Evolutionary conservation across 495 filamentous ascomycete species (phyloP).

Genomic region (Massariosphaeria phaeospora): DNA sequence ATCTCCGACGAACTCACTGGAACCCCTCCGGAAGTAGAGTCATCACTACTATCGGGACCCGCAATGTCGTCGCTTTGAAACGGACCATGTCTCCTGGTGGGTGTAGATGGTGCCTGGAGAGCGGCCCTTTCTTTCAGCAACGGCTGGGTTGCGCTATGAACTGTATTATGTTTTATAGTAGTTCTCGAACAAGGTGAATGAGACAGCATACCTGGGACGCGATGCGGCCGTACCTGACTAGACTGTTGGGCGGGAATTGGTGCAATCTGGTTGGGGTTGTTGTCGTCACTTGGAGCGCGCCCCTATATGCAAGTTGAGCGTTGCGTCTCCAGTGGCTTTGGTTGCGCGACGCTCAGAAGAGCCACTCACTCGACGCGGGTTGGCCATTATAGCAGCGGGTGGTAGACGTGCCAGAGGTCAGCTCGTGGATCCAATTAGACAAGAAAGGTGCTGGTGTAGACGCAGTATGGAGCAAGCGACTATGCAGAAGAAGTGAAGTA

Average conservation of each 20-base stretch:
- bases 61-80: not conserved
- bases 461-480: too few species aligned
- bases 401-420: too few species aligned
- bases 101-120: not conserved
- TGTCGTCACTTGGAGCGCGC: not conserved
- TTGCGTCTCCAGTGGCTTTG: too few species aligned
- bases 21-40: not conserved
- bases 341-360: too few species aligned
- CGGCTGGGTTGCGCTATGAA: constrained; percentile 12
- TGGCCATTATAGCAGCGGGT: too few species aligned
- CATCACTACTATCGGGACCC: not conserved
- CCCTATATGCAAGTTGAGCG: too few species aligned
- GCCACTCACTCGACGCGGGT: too few species aligned
- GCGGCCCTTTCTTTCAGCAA: too few species aligned
- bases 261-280: not conserved
- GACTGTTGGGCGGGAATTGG: not conserved
- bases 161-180: constrained; percentile 15
- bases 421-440: too few species aligned
- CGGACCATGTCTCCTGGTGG: not conserved
- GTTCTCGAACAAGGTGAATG: not conserved
- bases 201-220: constrained; percentile 14
- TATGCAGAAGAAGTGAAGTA: too few species aligned
- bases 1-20: not conserved
- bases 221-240: too few species aligned
- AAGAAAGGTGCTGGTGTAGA: too few species aligned